Conservation (phyloP, 2,329 filamentous ascomycete genomes). For the Rhinocladiella similis region DNA sequence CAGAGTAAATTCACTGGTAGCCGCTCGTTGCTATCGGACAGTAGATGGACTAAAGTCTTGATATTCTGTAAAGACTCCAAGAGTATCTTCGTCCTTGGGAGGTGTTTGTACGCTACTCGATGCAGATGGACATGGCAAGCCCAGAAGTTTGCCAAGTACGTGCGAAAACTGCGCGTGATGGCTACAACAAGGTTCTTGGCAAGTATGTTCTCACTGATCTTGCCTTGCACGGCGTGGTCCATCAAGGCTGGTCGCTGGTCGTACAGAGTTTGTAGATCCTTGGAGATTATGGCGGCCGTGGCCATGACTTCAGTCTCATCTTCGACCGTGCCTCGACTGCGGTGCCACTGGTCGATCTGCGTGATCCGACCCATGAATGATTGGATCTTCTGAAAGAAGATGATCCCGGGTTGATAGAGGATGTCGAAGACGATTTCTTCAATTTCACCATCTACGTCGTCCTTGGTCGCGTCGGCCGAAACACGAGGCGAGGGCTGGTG, state of each 20-base stretch:
- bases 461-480: background rate
- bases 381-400: conserved; percentile 60
- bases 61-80: too few relatives aligned
- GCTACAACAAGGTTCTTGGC: conserved; percentile 51
- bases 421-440: conserved; percentile 48
- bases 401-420: conserved; percentile 56
- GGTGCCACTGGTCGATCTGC: conserved; percentile 58
- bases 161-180: conserved; percentile 56
- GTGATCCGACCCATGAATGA: conserved; percentile 59
- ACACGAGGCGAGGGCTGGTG: conserved; percentile 20
- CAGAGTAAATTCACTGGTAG: conserved; percentile 59
- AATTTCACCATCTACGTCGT: too few relatives aligned
- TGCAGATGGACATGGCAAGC: conserved; percentile 59
- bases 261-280: conserved; percentile 53
- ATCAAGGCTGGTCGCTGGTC: conserved; percentile 50
- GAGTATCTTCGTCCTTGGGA: conserved; percentile 58
- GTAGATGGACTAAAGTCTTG: too few relatives aligned
- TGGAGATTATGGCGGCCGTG: conserved; percentile 51
- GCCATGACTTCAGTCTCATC: conserved; percentile 62
- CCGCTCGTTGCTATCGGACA: too few relatives aligned
- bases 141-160: conserved; percentile 58
- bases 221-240: conserved; percentile 57
- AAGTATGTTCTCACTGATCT: conserved; percentile 50
- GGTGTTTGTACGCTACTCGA: conserved; percentile 56
- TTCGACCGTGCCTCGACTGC: conserved; percentile 56